Percentiles rank a stretch among this genome's conserved stretches.
These are phyloP conservation scores for Jaltomata sinuosa DNA, from an alignment of 257 asterid species.

Conservation along the genomic window DNA sequence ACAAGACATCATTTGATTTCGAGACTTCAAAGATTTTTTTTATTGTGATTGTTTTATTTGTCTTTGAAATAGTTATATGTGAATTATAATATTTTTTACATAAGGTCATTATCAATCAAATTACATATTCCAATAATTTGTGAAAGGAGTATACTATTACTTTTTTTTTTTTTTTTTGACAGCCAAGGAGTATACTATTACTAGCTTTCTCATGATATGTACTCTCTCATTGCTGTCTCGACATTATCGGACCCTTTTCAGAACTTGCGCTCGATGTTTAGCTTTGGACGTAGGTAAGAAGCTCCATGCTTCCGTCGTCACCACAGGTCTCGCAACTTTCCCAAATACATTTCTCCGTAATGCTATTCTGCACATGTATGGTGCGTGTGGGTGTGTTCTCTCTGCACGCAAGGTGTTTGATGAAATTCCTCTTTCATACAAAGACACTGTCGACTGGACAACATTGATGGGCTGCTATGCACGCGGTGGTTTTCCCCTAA, in stretches of 20 bases:
- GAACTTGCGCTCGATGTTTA: constrained; percentile 44
- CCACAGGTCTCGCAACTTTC: constrained; percentile 34
- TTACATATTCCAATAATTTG: no score
- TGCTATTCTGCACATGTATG: constrained; percentile 54
- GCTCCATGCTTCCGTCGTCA: constrained; percentile 57
- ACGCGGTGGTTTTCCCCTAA: constrained; percentile 26
- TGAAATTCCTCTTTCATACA: constrained; percentile 36
- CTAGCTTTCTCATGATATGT: constrained; percentile 20
- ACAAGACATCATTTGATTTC: no score
- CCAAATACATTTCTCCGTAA: constrained; percentile 48
- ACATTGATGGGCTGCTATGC: constrained; percentile 45
- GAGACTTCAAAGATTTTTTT: no score
- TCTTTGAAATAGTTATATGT: no score
- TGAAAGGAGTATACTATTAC: no score
- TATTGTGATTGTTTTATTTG: no score
- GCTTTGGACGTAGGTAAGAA: constrained; percentile 35
- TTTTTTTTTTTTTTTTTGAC: no score
- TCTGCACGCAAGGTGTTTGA: constrained; percentile 62
- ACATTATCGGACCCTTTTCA: constrained; percentile 46
- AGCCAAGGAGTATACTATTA: not conserved
- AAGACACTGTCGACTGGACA: constrained; percentile 76
- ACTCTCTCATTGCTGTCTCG: constrained; percentile 38
- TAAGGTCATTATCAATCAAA: no score
- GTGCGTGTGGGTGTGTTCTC: constrained; percentile 27
- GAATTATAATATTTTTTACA: no score